Evolutionary conservation across 139 green algal genomes (phyloP).

Genomic region (Asterochloris sp.): DNA sequence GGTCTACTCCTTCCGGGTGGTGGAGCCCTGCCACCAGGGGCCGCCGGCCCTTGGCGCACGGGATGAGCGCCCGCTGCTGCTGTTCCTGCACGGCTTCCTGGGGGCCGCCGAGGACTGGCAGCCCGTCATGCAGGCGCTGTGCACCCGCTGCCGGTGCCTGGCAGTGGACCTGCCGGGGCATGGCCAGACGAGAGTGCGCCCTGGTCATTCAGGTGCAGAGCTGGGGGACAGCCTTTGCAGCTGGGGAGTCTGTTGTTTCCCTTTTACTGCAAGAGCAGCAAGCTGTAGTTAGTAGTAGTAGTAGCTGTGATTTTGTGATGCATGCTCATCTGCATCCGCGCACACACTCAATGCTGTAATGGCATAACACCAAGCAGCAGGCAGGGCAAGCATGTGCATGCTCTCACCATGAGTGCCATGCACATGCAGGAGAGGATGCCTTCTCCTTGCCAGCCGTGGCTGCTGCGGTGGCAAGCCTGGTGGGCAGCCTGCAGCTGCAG

Average conservation of each 20-base stretch:
- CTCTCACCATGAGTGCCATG: neutral
- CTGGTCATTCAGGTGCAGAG: neutral
- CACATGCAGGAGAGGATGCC: neutral
- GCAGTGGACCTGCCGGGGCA: conserved; percentile 80
- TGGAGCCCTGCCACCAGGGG: neutral
- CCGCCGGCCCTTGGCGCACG: neutral
- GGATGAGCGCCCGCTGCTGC: neutral
- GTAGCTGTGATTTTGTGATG: neutral
- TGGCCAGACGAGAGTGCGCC: conserved; percentile 40
- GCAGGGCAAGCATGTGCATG: neutral
- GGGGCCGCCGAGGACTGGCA: conserved; percentile 66
- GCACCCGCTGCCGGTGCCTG: conserved; percentile 40
- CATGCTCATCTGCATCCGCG: neutral
- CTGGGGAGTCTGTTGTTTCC: no score
- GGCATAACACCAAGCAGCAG: neutral
- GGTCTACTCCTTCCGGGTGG: neutral
- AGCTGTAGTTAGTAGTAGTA: neutral
- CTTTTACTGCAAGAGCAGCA: neutral
- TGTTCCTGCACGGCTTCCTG: conserved; percentile 90
- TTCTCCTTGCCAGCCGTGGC: conserved; percentile 38
- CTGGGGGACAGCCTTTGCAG: neutral
- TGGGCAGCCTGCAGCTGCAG: conserved; percentile 19
- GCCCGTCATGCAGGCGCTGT: conserved; percentile 55
- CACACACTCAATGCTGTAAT: neutral
- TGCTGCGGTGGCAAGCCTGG: conserved; percentile 27